A percentile compares a stretch with the other conserved stretches of the same genome.
Conservation (phyloP, 202 grass and related monocot species). For the Hordeum pubiflorum region DNA sequence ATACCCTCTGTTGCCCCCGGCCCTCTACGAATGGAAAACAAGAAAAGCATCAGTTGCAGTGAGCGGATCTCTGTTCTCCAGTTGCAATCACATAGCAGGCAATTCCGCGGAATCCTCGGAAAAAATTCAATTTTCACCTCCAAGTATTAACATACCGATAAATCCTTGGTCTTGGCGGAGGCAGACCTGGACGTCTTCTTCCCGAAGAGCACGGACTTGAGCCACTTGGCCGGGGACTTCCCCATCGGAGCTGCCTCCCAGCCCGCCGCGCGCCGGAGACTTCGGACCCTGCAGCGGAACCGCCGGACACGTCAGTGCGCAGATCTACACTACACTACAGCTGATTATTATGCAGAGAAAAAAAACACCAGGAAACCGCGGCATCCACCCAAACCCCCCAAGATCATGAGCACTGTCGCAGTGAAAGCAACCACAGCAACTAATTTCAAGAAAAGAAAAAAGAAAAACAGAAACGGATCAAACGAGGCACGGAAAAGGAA, state of each 20-base stretch:
- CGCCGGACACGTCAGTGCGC: not conserved
- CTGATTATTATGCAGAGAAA: not conserved
- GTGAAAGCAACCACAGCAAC: not conserved
- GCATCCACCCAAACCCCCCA: not conserved
- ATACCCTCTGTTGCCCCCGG: slow-evolving; percentile 41
- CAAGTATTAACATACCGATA: slow-evolving; percentile 26
- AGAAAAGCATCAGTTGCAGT: not conserved
- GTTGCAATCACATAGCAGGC: not conserved
- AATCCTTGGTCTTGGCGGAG: slow-evolving; percentile 47
- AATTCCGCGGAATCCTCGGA: not conserved
- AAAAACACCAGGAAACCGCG: not conserved
- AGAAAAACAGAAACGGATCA: not conserved
- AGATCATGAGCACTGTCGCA: not conserved
- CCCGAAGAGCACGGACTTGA: slow-evolving; percentile 77
- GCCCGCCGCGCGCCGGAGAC: slow-evolving; percentile 17
- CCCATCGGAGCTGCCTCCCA: slow-evolving; percentile 44
- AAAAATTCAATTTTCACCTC: not conserved
- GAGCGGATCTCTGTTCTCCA: not conserved
- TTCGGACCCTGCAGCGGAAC: slow-evolving; percentile 20
- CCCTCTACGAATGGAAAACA: slow-evolving; percentile 34
- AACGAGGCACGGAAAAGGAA: not conserved
- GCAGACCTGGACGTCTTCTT: slow-evolving; percentile 69
- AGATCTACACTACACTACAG: slow-evolving; percentile 28
- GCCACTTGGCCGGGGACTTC: slow-evolving; percentile 91
- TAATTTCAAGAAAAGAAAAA: not conserved